Evolutionary conservation across 225 moss, liverwort and hornwort species (phyloP), one percentile per base, ranked within the genome.

Genomic region (Antitrichia curtipendula): DNA sequence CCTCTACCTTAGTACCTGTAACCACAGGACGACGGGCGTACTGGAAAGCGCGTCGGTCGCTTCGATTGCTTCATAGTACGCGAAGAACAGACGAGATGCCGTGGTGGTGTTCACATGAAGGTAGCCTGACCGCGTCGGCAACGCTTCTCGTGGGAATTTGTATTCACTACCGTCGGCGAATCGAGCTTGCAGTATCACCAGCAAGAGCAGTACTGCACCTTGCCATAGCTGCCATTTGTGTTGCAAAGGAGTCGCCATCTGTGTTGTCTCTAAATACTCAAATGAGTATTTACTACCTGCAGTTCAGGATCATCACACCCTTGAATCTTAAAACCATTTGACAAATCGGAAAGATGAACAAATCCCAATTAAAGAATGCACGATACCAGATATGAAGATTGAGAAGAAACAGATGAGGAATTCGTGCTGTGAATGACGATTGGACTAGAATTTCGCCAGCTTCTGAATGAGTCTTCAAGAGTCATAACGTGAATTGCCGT

Each of bases 1-100:
- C 58, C 45, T 34, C 73, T 43, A 72, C 72, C 72, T 45, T 57
- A 34, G 25, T 87, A 91, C 93, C 90, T 93, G 90, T 43, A 93
- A 85, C 93, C 93, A 94, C 66, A 93, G 82, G 20, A 94, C 47
- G 60, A 94, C 45, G 74, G 94, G 94, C 45, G 93, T 91, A n/a
- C 78, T 74, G 9, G 84, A 81, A 27, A 93, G 87, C 69, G 87
- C 87, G 19, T 82, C 82, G 28, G 77, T 29, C 32, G 90, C 80
- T 9, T 92, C 85, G 22, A 91, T 66, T 41, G 94, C 94, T 83
- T 94, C 94, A 75, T 94, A 93, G 76, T 88, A 94, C 71, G 88
- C 65, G 87, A 90, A 94, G 86, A 94, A 94, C 28, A 94, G 84
- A 73, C 91, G 84, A 27, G 89, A 83, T 64, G 90, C 92, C 57